phyloP scores from a whole-genome alignment of 495 filamentous ascomycete species.

The Tuber magnatum region DNA sequence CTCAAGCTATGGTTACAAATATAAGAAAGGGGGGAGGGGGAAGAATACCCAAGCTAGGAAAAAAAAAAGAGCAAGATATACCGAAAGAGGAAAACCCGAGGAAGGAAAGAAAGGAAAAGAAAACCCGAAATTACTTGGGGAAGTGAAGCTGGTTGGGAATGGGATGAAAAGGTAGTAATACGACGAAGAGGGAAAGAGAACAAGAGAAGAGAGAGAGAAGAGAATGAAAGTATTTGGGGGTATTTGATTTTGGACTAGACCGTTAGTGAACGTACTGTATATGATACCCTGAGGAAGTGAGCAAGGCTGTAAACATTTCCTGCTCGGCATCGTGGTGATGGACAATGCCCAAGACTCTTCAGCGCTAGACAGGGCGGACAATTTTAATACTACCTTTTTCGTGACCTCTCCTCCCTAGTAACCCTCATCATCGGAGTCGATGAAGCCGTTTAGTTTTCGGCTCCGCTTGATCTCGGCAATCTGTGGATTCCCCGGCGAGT shows the following conservation, averaged over 20 bases:
- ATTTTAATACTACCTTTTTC: slow-evolving; percentile 3
- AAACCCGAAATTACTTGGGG: not conserved
- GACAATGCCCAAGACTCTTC: slow-evolving; percentile 6
- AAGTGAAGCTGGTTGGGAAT: not conserved
- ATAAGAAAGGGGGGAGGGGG: not conserved
- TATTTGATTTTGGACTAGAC: slow-evolving; percentile 2
- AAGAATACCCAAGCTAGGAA: not conserved
- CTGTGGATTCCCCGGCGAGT: slow-evolving; percentile 12
- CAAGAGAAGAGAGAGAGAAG: slow-evolving; percentile 12
- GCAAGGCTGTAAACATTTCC: slow-evolving; percentile 7
- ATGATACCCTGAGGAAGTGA: slow-evolving; percentile 16
- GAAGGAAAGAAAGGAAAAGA: slow-evolving; percentile 4
- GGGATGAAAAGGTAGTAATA: slow-evolving; percentile 1
- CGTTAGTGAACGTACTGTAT: slow-evolving; percentile 22
- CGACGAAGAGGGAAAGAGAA: not conserved
- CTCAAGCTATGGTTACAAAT: not conserved
- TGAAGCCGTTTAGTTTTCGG: slow-evolving; percentile 39
- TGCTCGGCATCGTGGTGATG: not conserved
- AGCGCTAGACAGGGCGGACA: not conserved
- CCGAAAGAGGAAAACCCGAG: not conserved
- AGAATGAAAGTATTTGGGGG: slow-evolving; percentile 20
- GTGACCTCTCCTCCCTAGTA: slow-evolving; percentile 20
- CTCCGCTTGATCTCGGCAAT: slow-evolving; percentile 40
- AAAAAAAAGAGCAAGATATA: slow-evolving; percentile 1
- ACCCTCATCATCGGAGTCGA: slow-evolving; percentile 38